Evolutionary conservation across 306 rosid species (phyloP), one percentile per base, ranked within the genome.

Genomic region (Trifolium dubium): DNA sequence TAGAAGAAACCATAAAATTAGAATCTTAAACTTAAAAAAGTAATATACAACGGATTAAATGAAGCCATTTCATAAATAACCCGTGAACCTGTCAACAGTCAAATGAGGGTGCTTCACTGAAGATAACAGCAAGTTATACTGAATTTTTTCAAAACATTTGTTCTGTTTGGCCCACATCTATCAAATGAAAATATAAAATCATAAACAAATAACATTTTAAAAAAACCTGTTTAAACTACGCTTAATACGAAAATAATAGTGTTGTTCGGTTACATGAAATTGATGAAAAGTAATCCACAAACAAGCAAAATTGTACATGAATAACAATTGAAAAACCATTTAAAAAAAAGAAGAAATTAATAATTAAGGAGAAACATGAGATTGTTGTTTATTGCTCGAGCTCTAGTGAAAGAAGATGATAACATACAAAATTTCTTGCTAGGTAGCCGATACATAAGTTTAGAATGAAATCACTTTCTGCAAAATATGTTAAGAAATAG

Each of bases 371-470:
- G 66, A 64, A 43, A 23, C 34, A n/a, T 54, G 55, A 72, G 29
- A 43, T 62, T 10, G 30, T 28, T 59, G 62, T 68, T 35, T 67
- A 72, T 44, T 75, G 71, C 73, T 43, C 75, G 64, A 71, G 47
- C 65, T 35, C 71, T 9, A 23, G 69, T 1, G 17, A 28, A 70
- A 79, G 73, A 72, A 68, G 73, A 75, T 67, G 43, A 77, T 77
- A 43, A 83, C 97, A n/a, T 86, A 92, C 96, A 84, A 92, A 89
- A 69, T 86, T 89, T 80, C 89, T 89, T 43, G 92, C 96, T 49
- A 92, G 93, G 83, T 82, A 88, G 89, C 85, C 68, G 32, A 43
- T 77, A 83, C 93, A 88, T 68, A 80, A 70, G 56, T 88, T 82
- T 55, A 73, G 78, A 66, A 86, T 79, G 74, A 51, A 86, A 79